These are phyloP conservation scores for Fraxinus greggii DNA, from an alignment of 305 asterid species.

Conservation along the genomic window DNA sequence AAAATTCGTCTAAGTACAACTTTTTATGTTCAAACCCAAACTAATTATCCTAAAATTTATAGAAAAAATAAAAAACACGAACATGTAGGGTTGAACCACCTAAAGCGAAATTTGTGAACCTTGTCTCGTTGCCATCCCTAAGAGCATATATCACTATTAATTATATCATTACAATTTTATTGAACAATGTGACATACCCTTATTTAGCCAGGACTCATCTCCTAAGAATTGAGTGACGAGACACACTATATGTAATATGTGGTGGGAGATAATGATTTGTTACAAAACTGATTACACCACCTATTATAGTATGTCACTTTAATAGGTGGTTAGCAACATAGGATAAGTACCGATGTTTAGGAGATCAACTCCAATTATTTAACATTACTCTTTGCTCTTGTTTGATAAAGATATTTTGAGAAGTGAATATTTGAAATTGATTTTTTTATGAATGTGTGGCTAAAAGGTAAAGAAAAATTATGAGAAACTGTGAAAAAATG, in stretches of 20 bases:
- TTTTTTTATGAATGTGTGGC: not conserved
- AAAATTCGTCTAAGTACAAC: not conserved
- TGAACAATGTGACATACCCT: not conserved
- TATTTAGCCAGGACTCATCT: too few relatives aligned
- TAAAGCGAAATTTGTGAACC: not conserved
- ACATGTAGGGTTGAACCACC: not conserved
- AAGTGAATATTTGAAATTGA: not conserved
- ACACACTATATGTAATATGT: too few relatives aligned
- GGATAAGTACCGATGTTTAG: too few relatives aligned
- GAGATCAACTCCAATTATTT: too few relatives aligned
- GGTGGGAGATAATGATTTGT: too few relatives aligned
- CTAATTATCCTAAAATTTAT: not conserved
- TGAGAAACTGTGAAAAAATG: not conserved
- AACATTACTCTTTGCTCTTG: not conserved
- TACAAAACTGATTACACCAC: too few relatives aligned
- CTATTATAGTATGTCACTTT: too few relatives aligned
- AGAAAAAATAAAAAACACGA: not conserved
- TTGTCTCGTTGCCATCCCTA: not conserved
- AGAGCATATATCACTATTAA: not conserved
- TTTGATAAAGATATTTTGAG: not conserved
- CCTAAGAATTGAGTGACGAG: too few relatives aligned
- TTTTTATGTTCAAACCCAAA: not conserved
- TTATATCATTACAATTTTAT: not conserved
- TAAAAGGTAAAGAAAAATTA: not conserved
- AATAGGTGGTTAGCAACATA: too few relatives aligned